These are phyloP conservation scores for Termitomyces titanicus DNA, from an alignment of 768 basidiomycete genomes.

Conservation along the genomic window DNA sequence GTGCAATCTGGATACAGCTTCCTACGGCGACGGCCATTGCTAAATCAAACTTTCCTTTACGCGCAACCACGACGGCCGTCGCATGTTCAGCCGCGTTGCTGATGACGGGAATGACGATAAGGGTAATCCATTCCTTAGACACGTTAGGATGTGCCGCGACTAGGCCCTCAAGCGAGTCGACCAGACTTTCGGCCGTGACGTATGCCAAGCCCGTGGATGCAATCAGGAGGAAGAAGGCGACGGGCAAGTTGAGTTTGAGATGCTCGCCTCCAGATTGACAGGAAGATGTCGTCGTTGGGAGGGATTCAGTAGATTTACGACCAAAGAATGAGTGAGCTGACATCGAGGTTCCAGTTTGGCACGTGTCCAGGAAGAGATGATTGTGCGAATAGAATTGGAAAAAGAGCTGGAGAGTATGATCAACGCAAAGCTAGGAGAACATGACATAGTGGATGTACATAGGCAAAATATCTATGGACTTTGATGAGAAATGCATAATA, in stretches of 20 bases:
- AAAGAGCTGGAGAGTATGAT: slow-evolving; percentile 41
- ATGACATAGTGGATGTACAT: not conserved
- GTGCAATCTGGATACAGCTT: slow-evolving; percentile 39
- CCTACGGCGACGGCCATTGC: slow-evolving; percentile 42
- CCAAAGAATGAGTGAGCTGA: not conserved
- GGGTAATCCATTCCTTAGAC: slow-evolving; percentile 42
- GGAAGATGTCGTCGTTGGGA: not conserved
- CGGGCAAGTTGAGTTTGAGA: not conserved
- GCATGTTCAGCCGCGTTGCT: slow-evolving; percentile 40
- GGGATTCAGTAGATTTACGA: not conserved
- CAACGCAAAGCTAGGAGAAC: too few species aligned
- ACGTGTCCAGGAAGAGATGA: slow-evolving; percentile 37
- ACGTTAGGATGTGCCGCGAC: slow-evolving; percentile 32
- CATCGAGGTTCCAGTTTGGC: slow-evolving; percentile 20
- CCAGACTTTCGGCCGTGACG: slow-evolving; percentile 38
- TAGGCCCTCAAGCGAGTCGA: slow-evolving; percentile 37
- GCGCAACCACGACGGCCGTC: slow-evolving; percentile 39
- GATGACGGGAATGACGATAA: slow-evolving; percentile 41
- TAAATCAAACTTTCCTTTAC: slow-evolving; percentile 39
- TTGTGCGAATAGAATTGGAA: slow-evolving; percentile 56
- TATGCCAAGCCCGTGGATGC: not conserved
- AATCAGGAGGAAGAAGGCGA: not conserved
- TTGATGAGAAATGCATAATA: not conserved
- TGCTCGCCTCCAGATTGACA: not conserved
- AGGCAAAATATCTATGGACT: not conserved